Base-by-base conservation (phyloP, 164 flowering plant genomes). In the Tetracentron sinense region DNA sequence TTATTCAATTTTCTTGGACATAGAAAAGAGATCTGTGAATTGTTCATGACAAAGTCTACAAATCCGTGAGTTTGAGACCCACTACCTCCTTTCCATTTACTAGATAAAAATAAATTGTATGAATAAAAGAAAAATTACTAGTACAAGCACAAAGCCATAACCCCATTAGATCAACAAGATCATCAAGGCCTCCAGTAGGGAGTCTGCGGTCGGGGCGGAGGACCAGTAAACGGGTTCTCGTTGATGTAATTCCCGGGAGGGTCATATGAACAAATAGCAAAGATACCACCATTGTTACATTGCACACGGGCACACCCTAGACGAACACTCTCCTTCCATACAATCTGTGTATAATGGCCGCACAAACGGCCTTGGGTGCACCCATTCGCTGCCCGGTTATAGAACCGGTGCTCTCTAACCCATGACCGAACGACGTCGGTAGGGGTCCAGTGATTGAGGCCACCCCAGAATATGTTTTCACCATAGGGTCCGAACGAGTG, bases 291-390 rank as follows among this genome's bases (percentile, higher is more conserved):
- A 28, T 44, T 46, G 10, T 7, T 1, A 59, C 89, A 87, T 14
- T 66, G 54, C 0, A 58, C 60, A 3, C 69, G 53, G 1, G 79
- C 77, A 29, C 93, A 87, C 0, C 89, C 88, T 0, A 87, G 42
- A 12, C 60, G 30, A 20, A 3, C 11, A 1, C 75, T 77, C 2
- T 52, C 56, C 44, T 21, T 62, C 89, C 88, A 87, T 14, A 85
- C 79, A 15, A 85, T 62, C 62, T 83, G 86, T n/a, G 81, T 79
- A 35, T 71, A 87, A 63, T 87, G 89, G 5, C 86, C 86, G 54
- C 93, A 87, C 59, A 61, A 46, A 21, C 63, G 27, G 4, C 64
- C 72, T 0, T 33, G 51, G 3, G 15, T 19, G 73, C 90, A 85
- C 1, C 10, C 4, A 15, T 75, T 68, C 6, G 33, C 44, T 0